These are phyloP conservation scores for Coniophora puteana DNA, from an alignment of 1,284 basidiomycete genomes.

Conservation along the genomic window DNA sequence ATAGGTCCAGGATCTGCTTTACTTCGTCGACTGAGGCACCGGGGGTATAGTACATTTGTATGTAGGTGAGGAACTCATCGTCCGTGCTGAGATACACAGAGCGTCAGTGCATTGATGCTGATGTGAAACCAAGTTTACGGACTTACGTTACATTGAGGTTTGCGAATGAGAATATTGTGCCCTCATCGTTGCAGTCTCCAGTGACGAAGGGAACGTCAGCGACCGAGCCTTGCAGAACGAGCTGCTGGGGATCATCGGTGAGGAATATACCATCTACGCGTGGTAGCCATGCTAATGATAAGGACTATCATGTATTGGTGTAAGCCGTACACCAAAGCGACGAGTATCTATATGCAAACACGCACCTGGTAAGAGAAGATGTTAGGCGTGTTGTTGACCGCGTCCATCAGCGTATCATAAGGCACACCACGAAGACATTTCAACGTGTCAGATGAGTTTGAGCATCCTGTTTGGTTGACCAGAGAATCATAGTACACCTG, in stretches of 20 bases:
- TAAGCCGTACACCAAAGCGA: background rate
- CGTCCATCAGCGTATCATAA: slow-evolving; percentile 23
- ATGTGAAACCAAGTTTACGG: slow-evolving; percentile 3
- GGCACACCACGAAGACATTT: slow-evolving; percentile 37
- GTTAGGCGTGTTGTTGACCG: slow-evolving; percentile 27
- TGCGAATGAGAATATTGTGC: slow-evolving; percentile 25
- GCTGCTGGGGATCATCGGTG: slow-evolving; percentile 21
- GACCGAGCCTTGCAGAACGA: slow-evolving; percentile 23
- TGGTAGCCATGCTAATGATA: slow-evolving; percentile 31
- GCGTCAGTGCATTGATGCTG: background rate
- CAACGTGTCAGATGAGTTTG: slow-evolving; percentile 30
- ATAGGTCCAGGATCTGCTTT: slow-evolving; percentile 19
- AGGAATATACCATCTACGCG: slow-evolving; percentile 36
- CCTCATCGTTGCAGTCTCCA: slow-evolving; percentile 31
- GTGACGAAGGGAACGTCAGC: slow-evolving; percentile 29
- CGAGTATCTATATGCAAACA: background rate
- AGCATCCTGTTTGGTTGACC: slow-evolving; percentile 29
- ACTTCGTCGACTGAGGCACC: slow-evolving; percentile 13
- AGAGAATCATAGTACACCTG: slow-evolving; percentile 32
- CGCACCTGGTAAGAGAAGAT: slow-evolving; percentile 25
- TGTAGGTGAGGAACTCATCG: slow-evolving; percentile 10
- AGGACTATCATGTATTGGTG: slow-evolving; percentile 8
- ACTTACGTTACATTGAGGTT: slow-evolving; percentile 29
- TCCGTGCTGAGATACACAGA: slow-evolving; percentile 5
- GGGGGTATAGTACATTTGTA: slow-evolving; percentile 19